A percentile compares a stretch with the other conserved stretches of the same genome.
phyloP scores from a whole-genome alignment of 768 basidiomycete genomes.

The Boletus tylopilopsis region DNA sequence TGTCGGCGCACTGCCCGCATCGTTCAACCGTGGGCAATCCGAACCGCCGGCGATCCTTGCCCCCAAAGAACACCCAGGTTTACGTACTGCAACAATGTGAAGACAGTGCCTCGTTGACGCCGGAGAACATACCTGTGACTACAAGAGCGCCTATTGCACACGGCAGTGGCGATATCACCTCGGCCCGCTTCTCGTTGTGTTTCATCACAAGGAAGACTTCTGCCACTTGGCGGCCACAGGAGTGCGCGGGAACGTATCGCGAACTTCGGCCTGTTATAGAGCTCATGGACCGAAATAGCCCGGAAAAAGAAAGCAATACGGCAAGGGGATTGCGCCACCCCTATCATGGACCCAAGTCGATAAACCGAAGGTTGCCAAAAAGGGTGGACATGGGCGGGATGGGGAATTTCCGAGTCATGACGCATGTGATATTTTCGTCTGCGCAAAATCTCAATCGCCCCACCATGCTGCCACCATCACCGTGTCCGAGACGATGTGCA shows the following conservation, averaged over 20 bases:
- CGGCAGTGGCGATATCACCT: not conserved
- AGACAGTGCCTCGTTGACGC: not conserved
- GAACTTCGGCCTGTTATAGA: not conserved
- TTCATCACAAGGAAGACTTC: too few relatives aligned
- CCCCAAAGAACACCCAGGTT: too few relatives aligned
- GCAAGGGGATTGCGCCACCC: not conserved
- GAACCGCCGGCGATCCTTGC: not conserved
- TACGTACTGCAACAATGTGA: not conserved
- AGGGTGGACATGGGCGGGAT: not conserved
- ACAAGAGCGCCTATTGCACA: not conserved
- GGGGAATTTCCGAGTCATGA: not conserved
- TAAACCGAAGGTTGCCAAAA: slow-evolving; percentile 2
- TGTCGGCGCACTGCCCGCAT: not conserved
- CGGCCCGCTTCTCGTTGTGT: too few relatives aligned
- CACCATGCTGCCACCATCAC: not conserved
- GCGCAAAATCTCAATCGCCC: not conserved
- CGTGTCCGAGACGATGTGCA: not conserved
- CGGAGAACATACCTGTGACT: not conserved
- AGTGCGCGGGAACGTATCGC: not conserved
- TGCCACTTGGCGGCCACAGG: too few relatives aligned
- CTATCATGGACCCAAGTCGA: not conserved
- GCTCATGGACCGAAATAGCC: slow-evolving; percentile 3
- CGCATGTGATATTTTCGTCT: slow-evolving; percentile 1
- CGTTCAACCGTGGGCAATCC: not conserved
- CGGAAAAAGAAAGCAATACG: not conserved